Base-by-base conservation (phyloP, 1,139 yeast species). In the Zygosaccharomyces pseudobailii region DNA sequence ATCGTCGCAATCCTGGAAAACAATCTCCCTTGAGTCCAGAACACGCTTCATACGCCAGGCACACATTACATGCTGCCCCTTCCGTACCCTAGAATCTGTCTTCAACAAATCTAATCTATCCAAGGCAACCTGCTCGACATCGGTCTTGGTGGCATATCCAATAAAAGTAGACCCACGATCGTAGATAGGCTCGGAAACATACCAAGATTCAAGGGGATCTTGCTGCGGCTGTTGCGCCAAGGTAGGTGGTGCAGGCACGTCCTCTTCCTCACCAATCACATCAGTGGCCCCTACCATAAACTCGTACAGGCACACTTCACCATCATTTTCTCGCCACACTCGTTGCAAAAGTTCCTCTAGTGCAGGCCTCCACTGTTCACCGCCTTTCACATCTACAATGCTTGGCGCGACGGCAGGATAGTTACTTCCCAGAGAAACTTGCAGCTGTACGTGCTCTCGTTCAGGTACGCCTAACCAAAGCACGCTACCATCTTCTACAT, bases 101-200 rank as follows among this genome's bases (percentile, higher is more conserved):
- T 78, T 73, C 34, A 92, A 69, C 20, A 69, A 59, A 2, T 73
- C 74, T 4, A 92, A 62, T 44, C 71, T 72, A 5, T 67, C 68
- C 47, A 71, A 65, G 0, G 92, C 95, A 50, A 90, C 88, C 9
- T 78, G 79, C 9, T 82, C 82, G 0, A 84, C 74, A 13, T 71
- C 61, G 0, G 82, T 94, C 36, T 65, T 67, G 37, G 80, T 71
- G 0, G 90, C 88, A 63, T 81, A 84, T 0, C 86, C 97, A 43
- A 89, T 76, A 57, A 92, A 92, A 1, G 88, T 83, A 0, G 97
- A 88, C 21, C 87, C 89, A 48, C 97, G 71, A 64, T 92, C 98
- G 1, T 75, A 68, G 2, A 90, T 75, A 0, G 95, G 85, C 0
- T 86, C 94, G 0, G 95, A 84, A 9, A 75, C 74, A 0, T 69